phyloP scores from a whole-genome alignment of 2,329 filamentous ascomycete genomes.

The Fusarium duplospermum region DNA sequence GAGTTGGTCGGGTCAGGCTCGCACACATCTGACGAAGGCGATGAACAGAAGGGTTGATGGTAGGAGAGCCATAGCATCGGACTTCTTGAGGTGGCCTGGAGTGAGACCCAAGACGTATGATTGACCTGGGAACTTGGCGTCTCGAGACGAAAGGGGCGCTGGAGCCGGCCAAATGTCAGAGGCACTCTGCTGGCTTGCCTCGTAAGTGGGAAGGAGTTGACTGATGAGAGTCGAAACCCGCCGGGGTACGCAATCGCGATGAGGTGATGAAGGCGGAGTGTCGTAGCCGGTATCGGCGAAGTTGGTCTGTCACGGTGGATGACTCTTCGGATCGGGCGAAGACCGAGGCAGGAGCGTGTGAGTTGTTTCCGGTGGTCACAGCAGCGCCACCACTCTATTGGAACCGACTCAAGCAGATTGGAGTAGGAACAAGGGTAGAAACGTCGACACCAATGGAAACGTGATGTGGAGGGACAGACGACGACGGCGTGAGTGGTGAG shows the following conservation, averaged over 20 bases:
- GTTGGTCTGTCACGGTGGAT: neutral
- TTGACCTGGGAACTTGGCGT: too few relatives aligned
- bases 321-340: neutral
- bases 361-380: neutral
- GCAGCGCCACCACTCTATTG: too few relatives aligned
- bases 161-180: too few relatives aligned
- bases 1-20: neutral
- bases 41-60: neutral
- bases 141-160: neutral
- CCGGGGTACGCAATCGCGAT: neutral
- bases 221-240: neutral
- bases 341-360: neutral
- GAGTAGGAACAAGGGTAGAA: too few relatives aligned
- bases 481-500: too few relatives aligned
- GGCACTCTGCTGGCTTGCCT: too few relatives aligned
- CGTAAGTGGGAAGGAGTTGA: too few relatives aligned
- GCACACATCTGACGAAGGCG: neutral
- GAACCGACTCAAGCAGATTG: too few relatives aligned
- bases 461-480: too few relatives aligned
- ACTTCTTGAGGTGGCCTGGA: neutral
- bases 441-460: too few relatives aligned
- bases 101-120: neutral
- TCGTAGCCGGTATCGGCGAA: neutral
- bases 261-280: neutral
- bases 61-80: neutral